Percentiles rank a stretch among this genome's conserved stretches.
These are phyloP conservation scores for Diddensiella transvaalensis DNA, from an alignment of 805 yeast genomes.

Conservation along the genomic window DNA sequence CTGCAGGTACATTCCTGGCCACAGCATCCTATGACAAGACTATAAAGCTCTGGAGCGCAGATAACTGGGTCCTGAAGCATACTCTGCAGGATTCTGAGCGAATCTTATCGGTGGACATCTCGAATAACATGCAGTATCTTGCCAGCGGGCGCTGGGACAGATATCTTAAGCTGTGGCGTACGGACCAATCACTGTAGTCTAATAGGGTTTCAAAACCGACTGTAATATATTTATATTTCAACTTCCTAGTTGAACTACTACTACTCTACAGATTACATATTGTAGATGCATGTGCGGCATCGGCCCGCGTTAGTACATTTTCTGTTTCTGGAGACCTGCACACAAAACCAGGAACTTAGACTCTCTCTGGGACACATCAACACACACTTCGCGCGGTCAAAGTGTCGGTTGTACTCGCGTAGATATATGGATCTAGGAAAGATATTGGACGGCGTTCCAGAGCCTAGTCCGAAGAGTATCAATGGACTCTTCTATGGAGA, in stretches of 20 bases:
- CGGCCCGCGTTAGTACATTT: too few relatives aligned
- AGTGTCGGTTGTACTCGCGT: too few relatives aligned
- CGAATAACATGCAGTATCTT: constrained; percentile 41
- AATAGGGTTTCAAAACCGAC: too few relatives aligned
- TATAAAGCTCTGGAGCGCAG: constrained; percentile 61
- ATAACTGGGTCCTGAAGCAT: constrained; percentile 60
- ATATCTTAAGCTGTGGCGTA: constrained; percentile 62
- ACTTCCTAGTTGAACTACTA: too few relatives aligned
- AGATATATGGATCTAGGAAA: constrained; percentile 78
- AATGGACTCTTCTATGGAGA: constrained; percentile 29
- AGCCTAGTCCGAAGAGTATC: constrained; percentile 58
- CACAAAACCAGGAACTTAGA: too few relatives aligned
- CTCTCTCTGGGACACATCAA: too few relatives aligned
- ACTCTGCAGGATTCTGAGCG: constrained; percentile 60
- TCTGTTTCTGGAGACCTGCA: too few relatives aligned
- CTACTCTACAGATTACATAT: too few relatives aligned
- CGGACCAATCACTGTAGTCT: constrained; percentile 8
- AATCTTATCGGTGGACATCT: constrained; percentile 65
- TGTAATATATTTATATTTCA: too few relatives aligned
- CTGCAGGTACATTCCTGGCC: constrained; percentile 47
- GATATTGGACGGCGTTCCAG: constrained; percentile 80
- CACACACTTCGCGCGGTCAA: too few relatives aligned
- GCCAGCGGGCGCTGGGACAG: constrained; percentile 84
- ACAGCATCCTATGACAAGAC: constrained; percentile 71
- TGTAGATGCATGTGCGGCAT: too few relatives aligned